A percentile compares a stretch with the other conserved stretches of the same genome.
Conservation (phyloP, 2,329 filamentous ascomycete genomes). For the Cephalotrichum gorgonifer region DNA sequence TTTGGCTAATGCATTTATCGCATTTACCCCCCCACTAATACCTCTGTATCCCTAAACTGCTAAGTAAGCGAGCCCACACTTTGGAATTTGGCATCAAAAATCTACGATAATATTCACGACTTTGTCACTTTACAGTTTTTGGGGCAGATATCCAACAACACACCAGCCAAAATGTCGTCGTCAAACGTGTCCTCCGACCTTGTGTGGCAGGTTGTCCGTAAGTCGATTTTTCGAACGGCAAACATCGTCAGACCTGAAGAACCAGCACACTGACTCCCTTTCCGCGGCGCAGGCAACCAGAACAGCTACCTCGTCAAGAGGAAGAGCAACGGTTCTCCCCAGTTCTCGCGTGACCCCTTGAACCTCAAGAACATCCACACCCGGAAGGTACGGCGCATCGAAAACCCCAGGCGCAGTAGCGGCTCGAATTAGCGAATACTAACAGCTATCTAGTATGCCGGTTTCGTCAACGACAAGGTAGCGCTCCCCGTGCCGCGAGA, state of each 20-base stretch:
- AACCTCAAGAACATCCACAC: slow-evolving; percentile 89
- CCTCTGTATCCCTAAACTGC: slow-evolving; percentile 2
- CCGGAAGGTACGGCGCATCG: slow-evolving; percentile 59
- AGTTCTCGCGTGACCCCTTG: slow-evolving; percentile 89
- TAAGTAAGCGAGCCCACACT: slow-evolving; percentile 31
- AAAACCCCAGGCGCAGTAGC: neutral
- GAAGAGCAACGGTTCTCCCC: slow-evolving; percentile 64
- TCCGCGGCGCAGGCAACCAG: slow-evolving; percentile 54
- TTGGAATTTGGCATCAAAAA: slow-evolving; percentile 13
- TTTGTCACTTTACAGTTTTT: neutral
- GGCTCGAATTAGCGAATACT: slow-evolving; percentile 22
- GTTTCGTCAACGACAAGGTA: slow-evolving; percentile 93
- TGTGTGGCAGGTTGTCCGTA: slow-evolving; percentile 92
- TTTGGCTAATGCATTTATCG: neutral
- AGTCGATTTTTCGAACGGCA: slow-evolving; percentile 33
- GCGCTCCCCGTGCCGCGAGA: slow-evolving; percentile 6
- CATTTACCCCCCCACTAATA: neutral
- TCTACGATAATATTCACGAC: slow-evolving; percentile 1
- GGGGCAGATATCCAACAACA: slow-evolving; percentile 4
- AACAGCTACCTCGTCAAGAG: slow-evolving; percentile 92
- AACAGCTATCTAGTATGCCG: slow-evolving; percentile 56
- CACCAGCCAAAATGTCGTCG: slow-evolving; percentile 44
- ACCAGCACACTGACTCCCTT: neutral
- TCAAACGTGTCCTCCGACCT: slow-evolving; percentile 86
- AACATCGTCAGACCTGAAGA: neutral